Conservation (phyloP, 2,329 filamentous ascomycete genomes). For the Alternaria brassicicola region DNA sequence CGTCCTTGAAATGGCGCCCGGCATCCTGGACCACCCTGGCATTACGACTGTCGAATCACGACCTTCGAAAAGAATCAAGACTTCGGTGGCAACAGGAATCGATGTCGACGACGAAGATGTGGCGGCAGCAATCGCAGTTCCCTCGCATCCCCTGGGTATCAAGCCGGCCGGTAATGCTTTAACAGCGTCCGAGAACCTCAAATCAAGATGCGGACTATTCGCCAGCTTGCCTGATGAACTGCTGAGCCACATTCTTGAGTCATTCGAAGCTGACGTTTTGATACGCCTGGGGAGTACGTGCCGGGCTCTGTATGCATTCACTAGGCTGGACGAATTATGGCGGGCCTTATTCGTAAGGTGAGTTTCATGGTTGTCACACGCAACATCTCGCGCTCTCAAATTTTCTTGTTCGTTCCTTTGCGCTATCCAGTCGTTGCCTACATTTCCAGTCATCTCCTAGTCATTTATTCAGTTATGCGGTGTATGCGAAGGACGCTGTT, state of each 20-base stretch:
- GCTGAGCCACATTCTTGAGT: constrained; percentile 75
- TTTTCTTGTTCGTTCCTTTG: neutral
- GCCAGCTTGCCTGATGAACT: constrained; percentile 79
- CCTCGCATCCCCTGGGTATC: constrained; percentile 79
- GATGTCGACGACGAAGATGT: constrained; percentile 38
- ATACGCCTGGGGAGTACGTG: constrained; percentile 75
- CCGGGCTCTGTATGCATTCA: constrained; percentile 85
- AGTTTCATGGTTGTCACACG: constrained; percentile 52
- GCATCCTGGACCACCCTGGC: constrained; percentile 35
- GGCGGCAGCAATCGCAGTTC: constrained; percentile 64
- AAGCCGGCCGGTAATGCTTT: constrained; percentile 88
- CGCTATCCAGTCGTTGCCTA: constrained; percentile 2
- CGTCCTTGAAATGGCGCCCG: constrained; percentile 41
- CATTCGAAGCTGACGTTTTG: constrained; percentile 68
- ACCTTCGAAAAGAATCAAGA: constrained; percentile 45
- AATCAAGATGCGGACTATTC: constrained; percentile 69
- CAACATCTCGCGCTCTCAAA: constrained; percentile 3
- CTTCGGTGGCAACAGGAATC: constrained; percentile 27
- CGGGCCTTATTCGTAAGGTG: constrained; percentile 83
- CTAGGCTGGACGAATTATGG: constrained; percentile 85
- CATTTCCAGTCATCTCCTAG: neutral
- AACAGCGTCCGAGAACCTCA: constrained; percentile 69
- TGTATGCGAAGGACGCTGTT: neutral
- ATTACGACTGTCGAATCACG: constrained; percentile 37
- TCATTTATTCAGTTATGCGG: constrained; percentile 5